Evolutionary conservation across 139 green algal species (phyloP), one percentile per base, ranked within the genome.

Genomic region (Protoeuglena noctilucae): DNA sequence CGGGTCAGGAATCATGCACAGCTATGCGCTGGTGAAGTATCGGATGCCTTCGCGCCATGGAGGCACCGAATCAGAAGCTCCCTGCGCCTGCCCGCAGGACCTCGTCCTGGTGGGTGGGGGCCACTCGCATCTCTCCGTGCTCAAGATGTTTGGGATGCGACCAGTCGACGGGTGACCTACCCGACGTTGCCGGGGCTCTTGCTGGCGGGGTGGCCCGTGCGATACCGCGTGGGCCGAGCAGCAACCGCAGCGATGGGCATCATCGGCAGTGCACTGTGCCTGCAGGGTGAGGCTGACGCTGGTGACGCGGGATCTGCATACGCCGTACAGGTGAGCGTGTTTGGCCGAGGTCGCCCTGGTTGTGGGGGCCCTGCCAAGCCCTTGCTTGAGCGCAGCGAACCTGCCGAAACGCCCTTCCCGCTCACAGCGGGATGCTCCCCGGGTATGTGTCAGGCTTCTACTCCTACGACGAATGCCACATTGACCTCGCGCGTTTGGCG

Each of bases 371-470:
- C 0, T 67, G 62, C 73, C n/a, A n/a, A n/a, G n/a, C n/a, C n/a
- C n/a, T n/a, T n/a, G n/a, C n/a, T n/a, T n/a, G n/a, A n/a, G n/a
- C n/a, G n/a, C n/a, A n/a, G n/a, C n/a, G n/a, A n/a, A n/a, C n/a
- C n/a, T 45, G 12, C 39, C 39, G 12, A 12, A 16, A 12, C 39
- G 12, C 39, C 39, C 39, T 12, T 16, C 39, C 39, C 39, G 12
- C n/a, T n/a, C n/a, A n/a, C n/a, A 91, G 84, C 61, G 89, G 89
- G 34, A 97, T 97, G 89, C 79, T 97, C 43, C 89, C 89, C 4
- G 89, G 89, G 9, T 92, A 79, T 61, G 75, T 96, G 4, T 75
- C 84, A 4, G 86, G 88, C 6, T 85, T 83, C 48, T 97, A 97
- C 68, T 70, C 51, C 3, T 84, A 78, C 47, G 77, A 93, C 31